Percentiles rank a stretch among this genome's conserved stretches.
Conservation (phyloP, 1,284 basidiomycete species). For the Puccinia polysora region DNA sequence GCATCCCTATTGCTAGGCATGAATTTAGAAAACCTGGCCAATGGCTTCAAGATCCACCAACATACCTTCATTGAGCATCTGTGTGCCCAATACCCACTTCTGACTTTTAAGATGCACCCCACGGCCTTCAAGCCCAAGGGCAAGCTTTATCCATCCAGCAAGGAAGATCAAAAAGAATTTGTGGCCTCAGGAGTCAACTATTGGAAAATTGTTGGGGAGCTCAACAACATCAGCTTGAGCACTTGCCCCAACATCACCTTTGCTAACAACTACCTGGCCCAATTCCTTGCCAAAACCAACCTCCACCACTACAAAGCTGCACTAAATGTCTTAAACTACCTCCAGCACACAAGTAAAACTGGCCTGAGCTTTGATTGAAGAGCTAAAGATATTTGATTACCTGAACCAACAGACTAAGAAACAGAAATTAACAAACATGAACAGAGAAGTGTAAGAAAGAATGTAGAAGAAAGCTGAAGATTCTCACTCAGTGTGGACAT, state of each 20-base stretch:
- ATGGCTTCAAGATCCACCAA: not conserved
- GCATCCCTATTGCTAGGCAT: not conserved
- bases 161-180: not conserved
- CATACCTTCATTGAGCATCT: not conserved
- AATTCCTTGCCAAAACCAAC: not conserved
- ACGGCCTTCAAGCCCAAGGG: not conserved
- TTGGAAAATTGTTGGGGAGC: not conserved
- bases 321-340: not conserved
- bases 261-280: not conserved
- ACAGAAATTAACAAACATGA: too few relatives aligned
- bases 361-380: not conserved
- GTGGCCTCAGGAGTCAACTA: not conserved
- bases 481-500: too few relatives aligned
- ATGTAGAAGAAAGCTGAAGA: too few relatives aligned
- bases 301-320: not conserved
- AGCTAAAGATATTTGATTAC: too few relatives aligned
- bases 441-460: too few relatives aligned
- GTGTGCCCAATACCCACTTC: not conserved
- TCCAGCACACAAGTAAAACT: not conserved
- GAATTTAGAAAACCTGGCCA: not conserved
- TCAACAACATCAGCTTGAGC: not conserved
- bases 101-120: too few relatives aligned
- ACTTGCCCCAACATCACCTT: not conserved
- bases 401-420: too few relatives aligned
- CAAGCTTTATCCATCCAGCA: not conserved